A percentile compares a stretch with the other conserved stretches of the same genome.
phyloP scores from a whole-genome alignment of 345 rosid species.

The Dimocarpus longan region DNA sequence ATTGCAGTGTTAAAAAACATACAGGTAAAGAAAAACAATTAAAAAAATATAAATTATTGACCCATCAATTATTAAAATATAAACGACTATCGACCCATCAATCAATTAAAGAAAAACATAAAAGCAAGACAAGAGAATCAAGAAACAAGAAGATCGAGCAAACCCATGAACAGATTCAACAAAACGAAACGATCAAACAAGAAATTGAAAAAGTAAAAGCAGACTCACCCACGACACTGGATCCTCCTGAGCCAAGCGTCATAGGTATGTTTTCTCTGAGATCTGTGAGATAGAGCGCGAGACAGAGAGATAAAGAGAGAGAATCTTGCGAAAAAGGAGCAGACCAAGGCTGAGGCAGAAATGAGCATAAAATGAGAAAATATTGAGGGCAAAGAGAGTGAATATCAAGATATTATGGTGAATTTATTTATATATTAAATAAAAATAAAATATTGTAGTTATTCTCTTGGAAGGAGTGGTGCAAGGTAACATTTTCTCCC shows the following conservation, averaged over 20 bases:
- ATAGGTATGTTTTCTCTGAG: conserved; percentile 40
- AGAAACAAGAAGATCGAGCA: conserved; percentile 11
- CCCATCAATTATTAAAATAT: background rate
- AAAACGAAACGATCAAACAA: conserved; percentile 31
- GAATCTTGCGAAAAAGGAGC: conserved; percentile 29
- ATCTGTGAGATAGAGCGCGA: conserved; percentile 33
- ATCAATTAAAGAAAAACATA: conserved; percentile 7
- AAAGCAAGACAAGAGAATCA: background rate
- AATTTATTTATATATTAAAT: background rate
- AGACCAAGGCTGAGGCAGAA: conserved; percentile 20
- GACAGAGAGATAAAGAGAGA: conserved; percentile 5
- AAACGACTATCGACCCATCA: background rate
- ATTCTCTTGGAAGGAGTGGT: too few species aligned
- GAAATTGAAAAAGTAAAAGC: background rate
- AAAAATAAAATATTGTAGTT: too few species aligned
- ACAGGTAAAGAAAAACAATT: background rate
- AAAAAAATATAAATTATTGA: too few species aligned
- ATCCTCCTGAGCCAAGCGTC: conserved; percentile 93
- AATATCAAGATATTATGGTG: conserved; percentile 12
- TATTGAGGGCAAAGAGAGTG: background rate
- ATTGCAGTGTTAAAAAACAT: background rate
- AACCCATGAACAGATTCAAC: conserved; percentile 7
- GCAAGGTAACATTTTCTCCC: too few species aligned
- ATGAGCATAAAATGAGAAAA: conserved; percentile 10
- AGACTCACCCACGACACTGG: conserved; percentile 76